Percentiles rank a stretch among this genome's conserved stretches.
phyloP scores from a whole-genome alignment of 2,329 filamentous ascomycete species.

The Salinomyces thailandicus region DNA sequence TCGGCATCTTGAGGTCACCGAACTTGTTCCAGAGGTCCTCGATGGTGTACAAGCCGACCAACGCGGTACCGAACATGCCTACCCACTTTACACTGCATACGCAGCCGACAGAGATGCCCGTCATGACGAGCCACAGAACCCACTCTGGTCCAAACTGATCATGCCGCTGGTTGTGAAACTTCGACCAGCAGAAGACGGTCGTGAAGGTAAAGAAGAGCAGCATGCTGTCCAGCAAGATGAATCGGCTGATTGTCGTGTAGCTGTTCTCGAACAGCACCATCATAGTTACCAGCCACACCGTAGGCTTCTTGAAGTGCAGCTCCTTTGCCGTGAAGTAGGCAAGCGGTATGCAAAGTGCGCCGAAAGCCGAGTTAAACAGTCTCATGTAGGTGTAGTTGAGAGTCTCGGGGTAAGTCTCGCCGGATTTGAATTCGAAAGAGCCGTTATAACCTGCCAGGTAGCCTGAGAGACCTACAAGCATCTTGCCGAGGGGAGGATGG shows the following conservation, averaged over 20 bases:
- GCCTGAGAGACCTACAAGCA: slow-evolving; percentile 92
- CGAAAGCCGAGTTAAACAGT: slow-evolving; percentile 91
- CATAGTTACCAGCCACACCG: slow-evolving; percentile 88
- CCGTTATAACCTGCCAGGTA: slow-evolving; percentile 97
- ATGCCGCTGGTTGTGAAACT: slow-evolving; percentile 81
- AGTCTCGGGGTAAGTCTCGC: slow-evolving; percentile 86
- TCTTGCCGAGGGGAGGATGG: slow-evolving; percentile 92
- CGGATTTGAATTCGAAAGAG: slow-evolving; percentile 98
- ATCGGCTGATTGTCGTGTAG: slow-evolving; percentile 96
- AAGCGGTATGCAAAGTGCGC: slow-evolving; percentile 81
- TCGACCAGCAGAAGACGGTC: slow-evolving; percentile 92
- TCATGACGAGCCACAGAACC: slow-evolving; percentile 91
- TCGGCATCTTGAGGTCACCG: slow-evolving; percentile 82
- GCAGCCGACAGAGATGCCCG: slow-evolving; percentile 89
- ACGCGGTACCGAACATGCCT: slow-evolving; percentile 85
- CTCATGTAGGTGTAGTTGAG: slow-evolving; percentile 98
- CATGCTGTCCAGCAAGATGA: slow-evolving; percentile 98
- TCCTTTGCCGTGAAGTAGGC: slow-evolving; percentile 93
- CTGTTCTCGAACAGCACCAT: slow-evolving; percentile 99
- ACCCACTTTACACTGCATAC: slow-evolving; percentile 99
- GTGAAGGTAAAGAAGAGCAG: slow-evolving; percentile 97
- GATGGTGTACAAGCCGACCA: slow-evolving; percentile 89
- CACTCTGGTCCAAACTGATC: slow-evolving; percentile 83
- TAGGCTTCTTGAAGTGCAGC: slow-evolving; percentile 71
- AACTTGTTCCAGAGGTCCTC: slow-evolving; percentile 99